These are phyloP conservation scores for Penicillium occitanis DNA, from an alignment of 2,329 filamentous ascomycete species.

Conservation along the genomic window DNA sequence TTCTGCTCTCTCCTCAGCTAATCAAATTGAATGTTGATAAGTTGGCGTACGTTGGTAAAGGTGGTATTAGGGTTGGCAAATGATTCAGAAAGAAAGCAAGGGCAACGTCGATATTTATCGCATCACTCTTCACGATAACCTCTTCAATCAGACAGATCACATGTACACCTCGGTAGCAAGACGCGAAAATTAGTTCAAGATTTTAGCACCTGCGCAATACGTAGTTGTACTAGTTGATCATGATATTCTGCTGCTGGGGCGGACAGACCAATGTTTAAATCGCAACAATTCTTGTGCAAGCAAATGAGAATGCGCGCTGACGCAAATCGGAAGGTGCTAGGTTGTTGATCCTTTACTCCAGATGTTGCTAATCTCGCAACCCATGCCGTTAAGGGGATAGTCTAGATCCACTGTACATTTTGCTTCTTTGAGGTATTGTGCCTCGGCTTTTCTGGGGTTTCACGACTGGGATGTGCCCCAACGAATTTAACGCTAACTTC, in stretches of 20 bases:
- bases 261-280: not conserved
- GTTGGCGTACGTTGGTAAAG: not conserved
- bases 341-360: slow-evolving; percentile 2
- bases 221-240: not conserved
- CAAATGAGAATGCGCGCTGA: slow-evolving; percentile 1
- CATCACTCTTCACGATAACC: not conserved
- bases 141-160: not conserved
- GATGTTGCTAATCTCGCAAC: not conserved
- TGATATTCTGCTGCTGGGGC: not conserved
- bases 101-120: not conserved
- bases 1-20: not conserved
- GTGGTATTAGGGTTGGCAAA: not conserved
- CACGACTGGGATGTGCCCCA: not conserved
- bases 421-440: not conserved
- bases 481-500: not conserved
- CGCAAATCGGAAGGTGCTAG: not conserved
- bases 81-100: not conserved
- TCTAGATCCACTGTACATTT: not conserved
- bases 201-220: not conserved
- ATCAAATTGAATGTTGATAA: not conserved
- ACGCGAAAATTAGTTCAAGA: not conserved
- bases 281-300: not conserved
- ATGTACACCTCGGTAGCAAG: slow-evolving; percentile 12
- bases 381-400: not conserved
- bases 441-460: slow-evolving; percentile 1